Evolutionary conservation across 2,329 filamentous ascomycete species (phyloP), one percentile per base, ranked within the genome.

Genomic region (Botrytis fragariae): DNA sequence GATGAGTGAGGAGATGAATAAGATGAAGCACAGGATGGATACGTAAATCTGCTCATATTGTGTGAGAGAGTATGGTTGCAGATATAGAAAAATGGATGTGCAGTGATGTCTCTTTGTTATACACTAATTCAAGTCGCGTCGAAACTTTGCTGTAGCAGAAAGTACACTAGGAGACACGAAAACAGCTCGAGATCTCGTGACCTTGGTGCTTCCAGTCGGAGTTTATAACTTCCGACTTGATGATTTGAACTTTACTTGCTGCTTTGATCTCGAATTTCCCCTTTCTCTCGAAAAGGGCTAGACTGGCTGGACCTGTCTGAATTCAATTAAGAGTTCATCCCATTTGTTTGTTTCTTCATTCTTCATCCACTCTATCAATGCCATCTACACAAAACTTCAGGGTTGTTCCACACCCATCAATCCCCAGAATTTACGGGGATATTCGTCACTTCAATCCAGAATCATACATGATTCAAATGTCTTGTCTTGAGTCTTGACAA

Each of bases 181-280:
- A 57, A 29, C 16, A 54, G 64, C 64, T 54, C 64, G 45, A 54
- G 32, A 42, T 16, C 65, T n/a, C 65, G 35, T 68, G 65, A 68
- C 48, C 29, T 20, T 16, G 65, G 57, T 68, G 65, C 5, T 16
- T 42, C 32, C 18, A 7, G 37, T 57, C 48, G 65, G 65, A 16
- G 1, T 3, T 57, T 57, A 25, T 32, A 68, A 68, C 1, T 1
- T 68, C 65, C 65, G 65, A 68, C 18, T 20, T 22, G 16, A 44
- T 44, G 42, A 44, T 6, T 44, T 44, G 42, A 44, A 44, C 42
- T 22, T 22, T 59, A 5, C n/a, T 63, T 44, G 61, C 39, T 32
- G 61, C 39, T 64, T 64, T 45, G 37, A 39, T 29, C 20, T 63
- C 10, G 39, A 22, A 42, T 64, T 64, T 39, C 61, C 61, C 61